Percentiles rank a stretch among this genome's conserved stretches.
phyloP scores from a whole-genome alignment of 1,139 yeast genomes.

The Yamadazyma atlantica region DNA sequence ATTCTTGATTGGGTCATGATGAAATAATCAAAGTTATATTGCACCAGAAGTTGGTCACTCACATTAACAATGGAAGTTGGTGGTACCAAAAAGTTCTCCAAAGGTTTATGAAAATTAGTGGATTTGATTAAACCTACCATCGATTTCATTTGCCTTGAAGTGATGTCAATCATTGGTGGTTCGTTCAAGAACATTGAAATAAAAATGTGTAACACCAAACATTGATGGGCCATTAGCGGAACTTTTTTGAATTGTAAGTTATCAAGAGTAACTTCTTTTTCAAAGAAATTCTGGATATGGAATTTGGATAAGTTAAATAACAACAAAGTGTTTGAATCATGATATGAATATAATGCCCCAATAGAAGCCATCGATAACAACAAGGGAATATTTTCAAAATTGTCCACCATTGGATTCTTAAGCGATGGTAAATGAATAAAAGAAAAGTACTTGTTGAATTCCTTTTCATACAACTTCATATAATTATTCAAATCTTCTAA shows the following conservation, averaged over 20 bases:
- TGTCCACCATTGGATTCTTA: slow-evolving; percentile 51
- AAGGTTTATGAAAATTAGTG: slow-evolving; percentile 71
- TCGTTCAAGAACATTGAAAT: slow-evolving; percentile 84
- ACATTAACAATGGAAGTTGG: slow-evolving; percentile 34
- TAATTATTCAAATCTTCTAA: slow-evolving; percentile 73
- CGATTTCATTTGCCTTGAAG: slow-evolving; percentile 73
- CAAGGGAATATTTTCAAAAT: slow-evolving; percentile 68
- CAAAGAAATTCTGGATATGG: slow-evolving; percentile 75
- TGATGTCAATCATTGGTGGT: slow-evolving; percentile 66
- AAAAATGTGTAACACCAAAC: slow-evolving; percentile 76
- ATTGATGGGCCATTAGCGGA: slow-evolving; percentile 88
- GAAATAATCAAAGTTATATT: slow-evolving; percentile 67
- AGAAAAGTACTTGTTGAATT: slow-evolving; percentile 79
- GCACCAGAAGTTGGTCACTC: slow-evolving; percentile 22
- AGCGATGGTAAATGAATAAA: slow-evolving; percentile 77
- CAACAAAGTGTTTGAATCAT: slow-evolving; percentile 71
- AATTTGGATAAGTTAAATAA: slow-evolving; percentile 77
- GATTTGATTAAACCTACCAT: slow-evolving; percentile 77
- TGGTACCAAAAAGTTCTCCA: slow-evolving; percentile 61
- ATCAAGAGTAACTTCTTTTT: slow-evolving; percentile 48
- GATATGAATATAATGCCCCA: slow-evolving; percentile 86
- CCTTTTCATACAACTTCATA: slow-evolving; percentile 65
- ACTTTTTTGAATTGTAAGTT: slow-evolving; percentile 58
- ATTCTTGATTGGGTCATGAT: slow-evolving; percentile 80
- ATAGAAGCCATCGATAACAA: slow-evolving; percentile 82